Conservation (phyloP, 345 rosid genomes). For the Erysimum cheiranthoides region DNA sequence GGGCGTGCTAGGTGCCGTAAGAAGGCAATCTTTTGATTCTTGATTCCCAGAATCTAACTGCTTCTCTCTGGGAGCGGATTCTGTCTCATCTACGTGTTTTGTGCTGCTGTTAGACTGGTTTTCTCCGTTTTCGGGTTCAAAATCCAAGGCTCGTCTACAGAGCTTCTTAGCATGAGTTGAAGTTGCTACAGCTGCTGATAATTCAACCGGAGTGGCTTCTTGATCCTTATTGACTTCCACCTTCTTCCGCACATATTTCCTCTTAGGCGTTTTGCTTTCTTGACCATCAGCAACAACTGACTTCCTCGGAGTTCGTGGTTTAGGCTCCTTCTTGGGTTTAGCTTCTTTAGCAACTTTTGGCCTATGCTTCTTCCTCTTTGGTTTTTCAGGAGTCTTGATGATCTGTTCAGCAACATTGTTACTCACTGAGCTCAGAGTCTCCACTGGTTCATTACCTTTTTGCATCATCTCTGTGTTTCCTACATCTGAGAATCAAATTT, state of each 20-base stretch:
- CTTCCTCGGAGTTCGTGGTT: slow-evolving; percentile 46
- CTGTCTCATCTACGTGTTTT: slow-evolving; percentile 44
- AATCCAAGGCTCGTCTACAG: slow-evolving; percentile 66
- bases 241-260: slow-evolving; percentile 60
- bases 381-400: slow-evolving; percentile 68
- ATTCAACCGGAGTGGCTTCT: slow-evolving; percentile 44
- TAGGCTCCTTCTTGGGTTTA: slow-evolving; percentile 49
- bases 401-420: slow-evolving; percentile 48
- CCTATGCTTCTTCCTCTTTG: slow-evolving; percentile 82
- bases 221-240: slow-evolving; percentile 35
- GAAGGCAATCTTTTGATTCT: slow-evolving; percentile 35
- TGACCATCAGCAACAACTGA: slow-evolving; percentile 42
- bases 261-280: slow-evolving; percentile 55
- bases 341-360: slow-evolving; percentile 76
- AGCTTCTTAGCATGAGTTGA: slow-evolving; percentile 47
- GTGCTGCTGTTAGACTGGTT: not conserved
- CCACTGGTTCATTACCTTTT: slow-evolving; percentile 26
- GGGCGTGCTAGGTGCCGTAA: slow-evolving; percentile 49
- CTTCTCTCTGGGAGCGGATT: slow-evolving; percentile 47
- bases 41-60: slow-evolving; percentile 45
- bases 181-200: slow-evolving; percentile 42
- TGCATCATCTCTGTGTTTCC: slow-evolving; percentile 34
- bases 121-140: slow-evolving; percentile 44
- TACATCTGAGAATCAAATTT: slow-evolving; percentile 7
- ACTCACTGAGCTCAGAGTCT: slow-evolving; percentile 33